Evolutionary conservation across 2,329 filamentous ascomycete genomes (phyloP).

Genomic region (Cadophora gregata): DNA sequence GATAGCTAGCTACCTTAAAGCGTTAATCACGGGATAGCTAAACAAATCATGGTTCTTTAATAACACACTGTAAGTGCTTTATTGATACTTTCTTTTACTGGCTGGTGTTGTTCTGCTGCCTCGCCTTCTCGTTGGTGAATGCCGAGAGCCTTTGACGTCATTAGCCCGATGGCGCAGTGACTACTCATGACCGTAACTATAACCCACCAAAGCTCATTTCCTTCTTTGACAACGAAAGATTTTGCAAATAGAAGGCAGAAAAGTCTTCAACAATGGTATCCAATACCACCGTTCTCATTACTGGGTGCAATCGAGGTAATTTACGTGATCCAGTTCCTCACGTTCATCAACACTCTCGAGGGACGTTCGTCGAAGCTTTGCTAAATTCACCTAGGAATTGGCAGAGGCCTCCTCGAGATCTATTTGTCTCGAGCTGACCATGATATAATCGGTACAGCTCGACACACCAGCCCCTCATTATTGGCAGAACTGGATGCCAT

Average conservation of each 20-base stretch:
- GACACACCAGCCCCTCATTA: conserved; percentile 42
- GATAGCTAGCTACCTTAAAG: no score
- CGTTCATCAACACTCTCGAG: neutral
- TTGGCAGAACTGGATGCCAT: conserved; percentile 46
- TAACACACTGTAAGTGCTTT: no score
- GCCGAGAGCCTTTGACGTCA: neutral
- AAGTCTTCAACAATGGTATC: neutral
- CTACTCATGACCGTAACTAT: no score
- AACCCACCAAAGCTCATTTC: neutral
- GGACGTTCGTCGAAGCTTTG: neutral
- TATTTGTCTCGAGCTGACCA: conserved; percentile 29
- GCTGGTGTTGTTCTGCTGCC: neutral
- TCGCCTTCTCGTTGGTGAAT: neutral
- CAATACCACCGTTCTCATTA: conserved; percentile 1
- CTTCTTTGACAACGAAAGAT: neutral
- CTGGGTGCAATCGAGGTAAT: conserved; percentile 3
- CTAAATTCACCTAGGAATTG: conserved; percentile 39
- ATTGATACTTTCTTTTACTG: no score
- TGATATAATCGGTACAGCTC: conserved; percentile 45
- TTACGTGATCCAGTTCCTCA: no score
- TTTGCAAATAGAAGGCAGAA: neutral
- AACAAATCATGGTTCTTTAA: no score
- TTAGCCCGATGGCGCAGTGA: no score
- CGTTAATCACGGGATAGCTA: no score
- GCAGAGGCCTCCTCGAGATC: conserved; percentile 41